phyloP scores from a whole-genome alignment of 352 stramenopile species.

The Pythium sp. region DNA sequence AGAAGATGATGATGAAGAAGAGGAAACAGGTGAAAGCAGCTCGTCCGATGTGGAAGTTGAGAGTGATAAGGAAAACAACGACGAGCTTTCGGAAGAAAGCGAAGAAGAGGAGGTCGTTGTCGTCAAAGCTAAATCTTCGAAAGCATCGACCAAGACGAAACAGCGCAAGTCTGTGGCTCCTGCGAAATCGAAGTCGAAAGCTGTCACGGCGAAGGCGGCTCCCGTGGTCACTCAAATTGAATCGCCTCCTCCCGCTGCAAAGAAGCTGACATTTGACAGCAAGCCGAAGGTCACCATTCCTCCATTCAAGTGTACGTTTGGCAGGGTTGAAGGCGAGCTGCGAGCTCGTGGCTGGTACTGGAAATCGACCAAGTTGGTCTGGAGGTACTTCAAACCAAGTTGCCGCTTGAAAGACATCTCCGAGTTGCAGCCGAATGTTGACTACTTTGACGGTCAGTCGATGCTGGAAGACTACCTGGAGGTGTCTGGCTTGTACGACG shows the following conservation, averaged over 20 bases:
- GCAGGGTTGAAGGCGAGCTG: slow-evolving; percentile 60
- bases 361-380: slow-evolving; percentile 37
- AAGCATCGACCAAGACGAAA: slow-evolving; percentile 5
- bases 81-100: slow-evolving; percentile 10
- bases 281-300: slow-evolving; percentile 28
- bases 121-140: slow-evolving; percentile 2
- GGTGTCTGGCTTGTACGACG: slow-evolving; percentile 31
- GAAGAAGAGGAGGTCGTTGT: slow-evolving; percentile 13
- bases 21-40: slow-evolving; percentile 1
- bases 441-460: slow-evolving; percentile 52
- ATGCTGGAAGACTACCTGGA: slow-evolving; percentile 47
- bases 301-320: slow-evolving; percentile 56
- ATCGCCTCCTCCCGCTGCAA: not conserved
- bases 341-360: slow-evolving; percentile 64
- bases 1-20: not conserved
- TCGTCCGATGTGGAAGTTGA: slow-evolving; percentile 14
- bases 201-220: not conserved
- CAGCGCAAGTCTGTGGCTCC: slow-evolving; percentile 3
- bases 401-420: slow-evolving; percentile 13
- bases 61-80: slow-evolving; percentile 11
- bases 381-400: slow-evolving; percentile 50
- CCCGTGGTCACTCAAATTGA: not conserved
- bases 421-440: slow-evolving; percentile 24
- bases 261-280: slow-evolving; percentile 18
- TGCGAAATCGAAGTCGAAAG: slow-evolving; percentile 1